Base-by-base conservation (phyloP, 306 rosid species). In the Clitoria ternatea region DNA sequence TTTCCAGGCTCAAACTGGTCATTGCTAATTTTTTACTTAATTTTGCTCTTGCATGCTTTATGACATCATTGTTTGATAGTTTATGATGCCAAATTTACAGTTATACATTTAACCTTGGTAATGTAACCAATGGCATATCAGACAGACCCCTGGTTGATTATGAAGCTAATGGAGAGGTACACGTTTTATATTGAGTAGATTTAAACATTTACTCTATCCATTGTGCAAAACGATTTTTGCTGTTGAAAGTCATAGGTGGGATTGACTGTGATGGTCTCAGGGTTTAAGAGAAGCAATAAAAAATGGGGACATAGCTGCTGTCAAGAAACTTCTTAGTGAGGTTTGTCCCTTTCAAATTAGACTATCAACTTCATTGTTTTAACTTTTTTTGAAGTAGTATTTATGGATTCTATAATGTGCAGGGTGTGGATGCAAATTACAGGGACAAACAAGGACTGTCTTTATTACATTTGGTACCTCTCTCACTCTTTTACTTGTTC, bases 361-460 rank as follows among this genome's bases (percentile, higher is more conserved):
- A 61, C 50, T 23, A 50, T 27, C 33, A 8, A 64, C 30, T 18
- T 35, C 44, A 19, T 59, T 18, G 52, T 22, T 47, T 30, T n/a
- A n/a, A 1, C 4, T 5, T 0, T 72, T 48, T 48, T 35, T 7
- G 47, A 60, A 75, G 53, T 50, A 17, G 64, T 79, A 61, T 75
- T 80, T 73, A 70, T 66, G 55, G 65, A 52, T 75, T 78, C n/a
- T 75, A 72, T 54, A 69, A 14, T 84, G 69, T 84, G 79, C 91
- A 94, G 97, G 99, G 99, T 35, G 96, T 91, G 61, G 87, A 95
- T 86, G 88, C 96, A 62, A 95, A 95, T 87, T 91, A 91, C 91
- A 85, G 48, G 12, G 99, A 95, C 82, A 95, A 83, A 75, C 97
- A 91, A 77, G 99, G 97, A 55, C 53, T 90, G 15, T 95, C 97